These are phyloP conservation scores for Ophiosphaerella narmari DNA, from an alignment of 2,329 filamentous ascomycete species.

Conservation along the genomic window DNA sequence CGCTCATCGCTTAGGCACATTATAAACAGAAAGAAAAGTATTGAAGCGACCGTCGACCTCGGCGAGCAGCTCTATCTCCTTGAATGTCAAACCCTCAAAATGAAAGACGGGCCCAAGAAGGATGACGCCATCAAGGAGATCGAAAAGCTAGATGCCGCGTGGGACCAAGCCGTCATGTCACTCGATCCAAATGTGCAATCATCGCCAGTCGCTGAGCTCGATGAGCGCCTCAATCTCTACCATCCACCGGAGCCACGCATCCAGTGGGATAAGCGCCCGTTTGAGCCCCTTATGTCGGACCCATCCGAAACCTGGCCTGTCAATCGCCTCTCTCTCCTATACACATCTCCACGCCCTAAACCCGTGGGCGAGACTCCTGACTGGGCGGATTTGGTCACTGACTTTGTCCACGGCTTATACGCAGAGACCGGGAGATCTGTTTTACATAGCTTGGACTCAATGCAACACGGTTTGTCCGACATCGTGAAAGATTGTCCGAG, in stretches of 20 bases:
- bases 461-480: conserved; percentile 35
- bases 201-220: conserved; percentile 18
- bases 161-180: conserved; percentile 4
- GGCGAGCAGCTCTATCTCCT: conserved; percentile 32
- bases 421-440: conserved; percentile 7
- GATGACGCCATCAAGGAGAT: conserved; percentile 38
- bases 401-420: conserved; percentile 32
- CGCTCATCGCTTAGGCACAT: conserved; percentile 5
- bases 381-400: conserved; percentile 31
- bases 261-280: conserved; percentile 69
- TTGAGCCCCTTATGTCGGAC: conserved; percentile 68
- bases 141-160: conserved; percentile 39
- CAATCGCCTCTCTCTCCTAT: conserved; percentile 62
- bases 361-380: conserved; percentile 7
- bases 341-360: conserved; percentile 56
- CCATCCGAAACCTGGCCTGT: conserved; percentile 70
- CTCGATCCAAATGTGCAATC: conserved; percentile 8
- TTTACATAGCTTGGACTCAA: conserved; percentile 26
- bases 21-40: conserved; percentile 5
- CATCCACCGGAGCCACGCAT: conserved; percentile 24
- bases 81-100: conserved; percentile 32
- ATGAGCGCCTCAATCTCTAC: conserved; percentile 36
- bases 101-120: conserved; percentile 27
- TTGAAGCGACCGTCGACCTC: conserved; percentile 26
- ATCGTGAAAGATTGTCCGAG: conserved; percentile 32